phyloP scores from a whole-genome alignment of 345 rosid species.

The Gossypium raimondii region DNA sequence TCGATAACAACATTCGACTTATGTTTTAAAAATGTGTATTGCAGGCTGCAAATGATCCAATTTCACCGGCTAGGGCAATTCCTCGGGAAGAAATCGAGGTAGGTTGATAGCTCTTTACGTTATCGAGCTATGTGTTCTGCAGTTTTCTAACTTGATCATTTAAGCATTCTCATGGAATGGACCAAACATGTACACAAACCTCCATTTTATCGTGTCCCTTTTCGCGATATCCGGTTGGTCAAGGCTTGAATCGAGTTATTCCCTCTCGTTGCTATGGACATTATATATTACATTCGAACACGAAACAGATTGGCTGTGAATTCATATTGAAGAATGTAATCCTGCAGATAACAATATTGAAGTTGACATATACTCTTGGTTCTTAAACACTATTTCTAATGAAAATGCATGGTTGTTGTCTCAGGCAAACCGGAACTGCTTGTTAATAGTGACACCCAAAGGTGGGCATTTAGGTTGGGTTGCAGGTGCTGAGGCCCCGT shows the following conservation, averaged over 20 bases:
- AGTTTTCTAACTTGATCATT: neutral
- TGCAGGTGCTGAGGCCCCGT: slow-evolving; percentile 68
- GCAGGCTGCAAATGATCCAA: slow-evolving; percentile 89
- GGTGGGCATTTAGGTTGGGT: slow-evolving; percentile 80
- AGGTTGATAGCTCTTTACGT: slow-evolving; percentile 2
- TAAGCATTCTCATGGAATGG: neutral
- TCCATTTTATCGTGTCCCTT: neutral
- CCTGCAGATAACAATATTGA: neutral
- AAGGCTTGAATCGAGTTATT: neutral
- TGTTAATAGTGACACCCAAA: slow-evolving; percentile 76
- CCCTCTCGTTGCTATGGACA: neutral
- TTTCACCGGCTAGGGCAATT: slow-evolving; percentile 80
- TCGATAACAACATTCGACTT: neutral
- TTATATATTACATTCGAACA: neutral
- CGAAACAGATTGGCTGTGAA: neutral
- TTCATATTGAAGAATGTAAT: neutral
- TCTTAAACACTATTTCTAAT: neutral
- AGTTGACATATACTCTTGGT: neutral
- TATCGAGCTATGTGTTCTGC: neutral
- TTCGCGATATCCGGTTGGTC: neutral
- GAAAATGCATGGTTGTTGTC: neutral
- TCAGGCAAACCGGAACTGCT: slow-evolving; percentile 71
- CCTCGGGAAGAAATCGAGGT: slow-evolving; percentile 82
- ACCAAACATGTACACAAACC: neutral
- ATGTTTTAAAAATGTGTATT: slow-evolving; percentile 14